Base-by-base conservation (phyloP, 306 rosid genomes). In the Fagus crenata region DNA sequence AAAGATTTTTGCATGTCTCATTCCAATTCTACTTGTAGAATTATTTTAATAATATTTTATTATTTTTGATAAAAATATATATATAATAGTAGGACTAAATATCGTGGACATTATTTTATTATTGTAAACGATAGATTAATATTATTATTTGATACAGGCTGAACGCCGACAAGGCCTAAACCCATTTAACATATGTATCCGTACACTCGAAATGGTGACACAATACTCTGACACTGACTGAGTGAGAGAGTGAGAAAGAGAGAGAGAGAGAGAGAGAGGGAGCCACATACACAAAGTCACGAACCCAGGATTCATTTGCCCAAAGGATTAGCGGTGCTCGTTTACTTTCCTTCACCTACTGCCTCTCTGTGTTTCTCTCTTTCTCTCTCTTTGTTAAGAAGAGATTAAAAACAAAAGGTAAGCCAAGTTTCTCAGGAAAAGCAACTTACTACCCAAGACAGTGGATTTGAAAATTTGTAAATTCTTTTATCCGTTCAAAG, bases 361-460 rank as follows among this genome's bases (percentile, higher is more conserved):
- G 22, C 41, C 18, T 35, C 6, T 15, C 11, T 65, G 11, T 12
- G 12, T 9, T 13, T 67, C 59, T 53, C 56, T 55, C 74, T 40
- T 39, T 18, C 70, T 43, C 74, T 40, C 49, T 18, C 70, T 43
- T 11, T 75, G 13, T 4, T 42, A 13, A 58, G 78, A 74, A 42
- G 63, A 41, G 39, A 35, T 11, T 7, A 46, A 68, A 43, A 69
- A 71, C 2, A 3, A 46, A 56, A 75, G 76, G 79, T 74, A 75
- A 74, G 84, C 84, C 49, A 4, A 46, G 46, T 36, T 74, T 22
- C 54, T 41, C 53, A 13, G n/a, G 49, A n/a, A 36, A 46, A 22
- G 42, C 9, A 6, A 18, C 28, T 51, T 49, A 2, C 67, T 71
- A 2, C 31, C 17, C 12, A 46, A 31, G 18, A 32, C 39, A 42